Base-by-base conservation (phyloP, 495 filamentous ascomycete genomes). In the Podospora australis region DNA sequence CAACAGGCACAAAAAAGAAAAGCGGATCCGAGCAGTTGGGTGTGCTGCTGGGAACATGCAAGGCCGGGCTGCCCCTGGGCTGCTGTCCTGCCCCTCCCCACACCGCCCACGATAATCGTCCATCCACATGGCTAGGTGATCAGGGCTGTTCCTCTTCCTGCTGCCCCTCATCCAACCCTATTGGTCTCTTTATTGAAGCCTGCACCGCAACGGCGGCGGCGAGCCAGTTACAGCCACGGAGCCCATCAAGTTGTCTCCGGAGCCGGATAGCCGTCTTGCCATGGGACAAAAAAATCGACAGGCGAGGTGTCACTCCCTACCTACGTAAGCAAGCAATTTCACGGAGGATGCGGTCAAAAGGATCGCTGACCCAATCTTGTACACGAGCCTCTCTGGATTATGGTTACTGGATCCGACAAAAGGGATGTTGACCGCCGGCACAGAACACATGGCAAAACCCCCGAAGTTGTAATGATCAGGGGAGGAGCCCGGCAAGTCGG, bases 1-100 rank as follows among this genome's bases (percentile, higher is more conserved):
- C 11, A 32, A 46, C 49, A 51, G 34, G 42, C 29, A 39, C 53
- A 46, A 8, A 45, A 39, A 16, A 8, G 5, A 25, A 32, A 43
- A 52, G 49, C 43, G 43, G 49, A 42, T 40, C 49, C 49, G 21
- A 47, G 44, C 50, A 14, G 50, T 28, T 47, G 50, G 50, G 50
- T 41, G 40, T n/a, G 43, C 11, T 46, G 45, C 34, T 25, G 11
- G 36, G 26, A 28, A 39, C 22, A 11, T 46, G 41, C 44, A 42
- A 24, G 8, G 22, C 40, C 23, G 16, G 20, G 23, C 40, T 28
- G 23, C 23, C 40, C 40, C 49, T 42, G 28, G 20, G 10, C 22
- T 19, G 11, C 25, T 42, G 28, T 30, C 17, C 22, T 19, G 11
- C 25, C 38, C 13, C 11, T 9, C 29, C 38, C 26, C 25, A 11